Evolutionary conservation across 495 filamentous ascomycete genomes (phyloP).

Genomic region (Tetracladium setigerum): DNA sequence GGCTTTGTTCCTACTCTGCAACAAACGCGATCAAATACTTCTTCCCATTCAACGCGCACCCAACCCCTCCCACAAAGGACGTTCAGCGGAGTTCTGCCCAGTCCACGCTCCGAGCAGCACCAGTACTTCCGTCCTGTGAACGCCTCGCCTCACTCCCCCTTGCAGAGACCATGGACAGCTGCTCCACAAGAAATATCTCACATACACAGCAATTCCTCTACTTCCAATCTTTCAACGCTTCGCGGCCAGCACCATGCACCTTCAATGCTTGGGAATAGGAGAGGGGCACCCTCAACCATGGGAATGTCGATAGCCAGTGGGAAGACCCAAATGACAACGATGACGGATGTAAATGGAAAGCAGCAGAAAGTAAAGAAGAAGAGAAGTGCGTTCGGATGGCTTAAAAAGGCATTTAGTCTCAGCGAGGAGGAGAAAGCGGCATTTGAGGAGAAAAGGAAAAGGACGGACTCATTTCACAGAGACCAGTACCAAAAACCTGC

Average conservation of each 20-base stretch:
- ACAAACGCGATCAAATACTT: background rate
- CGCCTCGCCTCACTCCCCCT: constrained; percentile 46
- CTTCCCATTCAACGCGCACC: background rate
- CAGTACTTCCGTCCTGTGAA: constrained; percentile 46
- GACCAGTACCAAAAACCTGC: constrained; percentile 1
- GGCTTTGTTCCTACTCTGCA: background rate
- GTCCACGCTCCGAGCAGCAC: constrained; percentile 38
- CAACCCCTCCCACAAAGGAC: constrained; percentile 3
- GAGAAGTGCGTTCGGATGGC: constrained; percentile 50
- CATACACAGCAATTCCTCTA: constrained; percentile 21
- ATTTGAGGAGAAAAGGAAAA: constrained; percentile 37
- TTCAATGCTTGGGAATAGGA: constrained; percentile 32
- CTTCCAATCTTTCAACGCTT: constrained; percentile 17
- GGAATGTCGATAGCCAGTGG: constrained; percentile 36
- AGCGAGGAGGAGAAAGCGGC: constrained; percentile 47
- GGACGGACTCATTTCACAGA: background rate
- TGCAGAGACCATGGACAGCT: constrained; percentile 47
- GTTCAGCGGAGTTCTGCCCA: constrained; percentile 30
- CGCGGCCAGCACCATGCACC: constrained; percentile 32
- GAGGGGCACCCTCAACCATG: constrained; percentile 27
- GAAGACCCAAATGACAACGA: constrained; percentile 9
- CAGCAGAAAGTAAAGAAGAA: constrained; percentile 45
- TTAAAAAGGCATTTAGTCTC: constrained; percentile 49
- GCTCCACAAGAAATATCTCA: constrained; percentile 20
- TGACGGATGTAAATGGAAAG: constrained; percentile 19